phyloP scores from a whole-genome alignment of 345 rosid species.

The Eucalyptus curtisii region DNA sequence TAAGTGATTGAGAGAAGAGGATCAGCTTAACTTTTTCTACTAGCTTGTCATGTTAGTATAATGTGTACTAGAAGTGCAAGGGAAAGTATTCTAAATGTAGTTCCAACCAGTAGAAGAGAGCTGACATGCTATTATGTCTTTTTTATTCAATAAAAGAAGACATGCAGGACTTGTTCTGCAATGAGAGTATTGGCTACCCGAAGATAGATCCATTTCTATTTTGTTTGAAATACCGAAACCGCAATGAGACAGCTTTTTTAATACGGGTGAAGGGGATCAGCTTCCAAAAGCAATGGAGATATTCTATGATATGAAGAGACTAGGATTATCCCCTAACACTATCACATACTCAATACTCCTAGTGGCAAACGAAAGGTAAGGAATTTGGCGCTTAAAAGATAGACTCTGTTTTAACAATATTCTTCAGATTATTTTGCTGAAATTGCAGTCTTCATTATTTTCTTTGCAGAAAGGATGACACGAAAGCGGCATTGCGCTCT shows the following conservation, averaged over 20 bases:
- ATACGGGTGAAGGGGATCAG: slow-evolving; percentile 75
- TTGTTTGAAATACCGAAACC: background rate
- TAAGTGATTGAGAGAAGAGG: background rate
- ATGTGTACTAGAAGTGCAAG: background rate
- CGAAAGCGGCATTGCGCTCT: slow-evolving; percentile 54
- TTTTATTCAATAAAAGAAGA: background rate
- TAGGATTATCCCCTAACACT: slow-evolving; percentile 49
- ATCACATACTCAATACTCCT: slow-evolving; percentile 74
- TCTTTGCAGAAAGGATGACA: slow-evolving; percentile 51
- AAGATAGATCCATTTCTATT: background rate
- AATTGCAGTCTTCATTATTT: background rate
- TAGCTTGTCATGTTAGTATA: background rate
- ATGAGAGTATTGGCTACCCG: background rate
- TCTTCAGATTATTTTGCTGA: background rate
- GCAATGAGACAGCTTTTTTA: background rate
- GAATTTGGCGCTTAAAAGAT: background rate
- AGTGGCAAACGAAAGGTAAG: slow-evolving; percentile 77
- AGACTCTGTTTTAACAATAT: background rate
- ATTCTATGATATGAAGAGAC: slow-evolving; percentile 54
- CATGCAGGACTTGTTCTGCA: background rate
- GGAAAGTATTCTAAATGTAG: background rate
- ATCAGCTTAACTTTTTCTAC: background rate
- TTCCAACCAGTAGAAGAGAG: background rate
- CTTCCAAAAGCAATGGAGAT: slow-evolving; percentile 66
- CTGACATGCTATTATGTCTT: background rate